A percentile compares a stretch with the other conserved stretches of the same genome.
Conservation (phyloP, 2,329 filamentous ascomycete species). For the Ophiocordyceps sinensis region DNA sequence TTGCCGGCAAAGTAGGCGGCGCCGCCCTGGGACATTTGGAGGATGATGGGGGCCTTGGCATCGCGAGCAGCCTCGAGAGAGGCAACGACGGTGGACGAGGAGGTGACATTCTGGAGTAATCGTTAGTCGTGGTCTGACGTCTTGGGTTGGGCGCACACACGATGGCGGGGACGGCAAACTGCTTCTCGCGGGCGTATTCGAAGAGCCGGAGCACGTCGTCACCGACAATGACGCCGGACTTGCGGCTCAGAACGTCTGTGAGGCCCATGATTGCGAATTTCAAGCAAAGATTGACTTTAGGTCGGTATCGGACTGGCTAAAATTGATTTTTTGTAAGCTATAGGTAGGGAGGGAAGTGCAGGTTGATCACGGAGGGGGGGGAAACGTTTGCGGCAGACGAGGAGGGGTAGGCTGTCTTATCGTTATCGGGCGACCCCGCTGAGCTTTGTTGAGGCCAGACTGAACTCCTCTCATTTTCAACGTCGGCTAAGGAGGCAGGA, state of each 20-base stretch:
- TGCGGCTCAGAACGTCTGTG: conserved; percentile 31
- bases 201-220: conserved; percentile 54
- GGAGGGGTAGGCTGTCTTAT: too few species aligned
- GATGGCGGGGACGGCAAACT: conserved; percentile 79
- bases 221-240: conserved; percentile 39
- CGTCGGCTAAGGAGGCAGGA: too few species aligned
- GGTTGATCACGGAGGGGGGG: background rate
- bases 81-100: conserved; percentile 64
- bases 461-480: too few species aligned
- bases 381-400: background rate
- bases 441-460: too few species aligned
- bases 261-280: conserved; percentile 22
- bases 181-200: conserved; percentile 75
- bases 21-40: conserved; percentile 89
- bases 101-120: conserved; percentile 60
- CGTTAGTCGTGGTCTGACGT: background rate
- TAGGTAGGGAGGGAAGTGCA: background rate
- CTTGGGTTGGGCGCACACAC: conserved; percentile 11
- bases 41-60: conserved; percentile 78
- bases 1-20: conserved; percentile 87
- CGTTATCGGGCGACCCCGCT: too few species aligned
- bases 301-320: background rate
- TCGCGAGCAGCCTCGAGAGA: conserved; percentile 91
- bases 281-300: background rate
- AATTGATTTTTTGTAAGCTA: conserved; percentile 1